Conservation (phyloP, 305 asterid species). For the Withania somnifera region DNA sequence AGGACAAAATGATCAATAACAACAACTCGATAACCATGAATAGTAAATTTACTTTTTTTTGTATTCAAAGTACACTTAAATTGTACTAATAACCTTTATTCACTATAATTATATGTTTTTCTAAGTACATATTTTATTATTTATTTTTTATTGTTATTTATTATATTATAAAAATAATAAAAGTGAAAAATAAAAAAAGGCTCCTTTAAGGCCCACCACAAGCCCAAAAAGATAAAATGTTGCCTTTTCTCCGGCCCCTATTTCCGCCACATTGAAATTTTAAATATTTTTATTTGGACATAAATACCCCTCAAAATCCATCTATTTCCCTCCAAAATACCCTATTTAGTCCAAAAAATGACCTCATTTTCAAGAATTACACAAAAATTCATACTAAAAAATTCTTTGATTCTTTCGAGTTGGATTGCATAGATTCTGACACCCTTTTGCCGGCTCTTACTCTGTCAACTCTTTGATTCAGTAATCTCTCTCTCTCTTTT, state of each 20-base stretch:
- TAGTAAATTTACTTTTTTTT: too few species aligned
- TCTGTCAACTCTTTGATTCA: constrained; percentile 11
- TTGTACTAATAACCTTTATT: too few species aligned
- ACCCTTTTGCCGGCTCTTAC: constrained; percentile 12
- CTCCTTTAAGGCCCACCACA: constrained; percentile 11
- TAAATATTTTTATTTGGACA: constrained; percentile 21
- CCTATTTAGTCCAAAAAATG: not conserved
- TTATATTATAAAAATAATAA: too few species aligned
- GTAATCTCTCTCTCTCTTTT: not conserved
- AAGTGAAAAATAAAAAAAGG: constrained; percentile 3
- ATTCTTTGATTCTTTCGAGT: not conserved
- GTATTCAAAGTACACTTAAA: too few species aligned
- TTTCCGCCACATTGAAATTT: constrained; percentile 43
- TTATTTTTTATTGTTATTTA: too few species aligned
- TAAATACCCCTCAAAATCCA: constrained; percentile 20
- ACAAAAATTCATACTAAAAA: not conserved
- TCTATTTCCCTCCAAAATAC: not conserved
- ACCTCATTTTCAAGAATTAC: not conserved
- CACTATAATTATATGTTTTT: too few species aligned
- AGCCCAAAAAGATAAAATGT: constrained; percentile 2
- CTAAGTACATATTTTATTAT: too few species aligned
- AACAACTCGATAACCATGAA: too few species aligned
- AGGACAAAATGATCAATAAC: not conserved
- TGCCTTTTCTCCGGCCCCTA: constrained; percentile 10
- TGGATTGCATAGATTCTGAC: not conserved